phyloP scores from a whole-genome alignment of 164 flowering plant species.

The Liriodendron chinense region DNA sequence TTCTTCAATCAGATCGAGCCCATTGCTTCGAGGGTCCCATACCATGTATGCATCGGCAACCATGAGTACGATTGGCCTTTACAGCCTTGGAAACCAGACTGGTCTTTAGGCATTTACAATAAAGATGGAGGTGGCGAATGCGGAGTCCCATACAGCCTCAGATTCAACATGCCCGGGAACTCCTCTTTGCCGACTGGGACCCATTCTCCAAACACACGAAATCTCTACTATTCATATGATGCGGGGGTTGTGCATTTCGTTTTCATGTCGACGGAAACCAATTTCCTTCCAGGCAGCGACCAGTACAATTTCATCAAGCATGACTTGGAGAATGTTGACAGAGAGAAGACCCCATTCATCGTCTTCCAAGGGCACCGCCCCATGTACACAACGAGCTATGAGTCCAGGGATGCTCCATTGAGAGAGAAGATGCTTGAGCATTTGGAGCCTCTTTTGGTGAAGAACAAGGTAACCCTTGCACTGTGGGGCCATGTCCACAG shows the following conservation, averaged over 20 bases:
- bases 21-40: slow-evolving; percentile 74
- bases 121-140: slow-evolving; percentile 98
- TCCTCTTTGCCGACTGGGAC: slow-evolving; percentile 77
- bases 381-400: slow-evolving; percentile 92
- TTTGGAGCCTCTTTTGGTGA: slow-evolving; percentile 78
- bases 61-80: slow-evolving; percentile 95
- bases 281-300: slow-evolving; percentile 77
- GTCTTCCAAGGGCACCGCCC: slow-evolving; percentile 98
- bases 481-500: slow-evolving; percentile 98
- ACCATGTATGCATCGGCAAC: slow-evolving; percentile 96
- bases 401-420: slow-evolving; percentile 52
- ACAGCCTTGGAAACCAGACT: slow-evolving; percentile 92
- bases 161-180: slow-evolving; percentile 93
- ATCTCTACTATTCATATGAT: slow-evolving; percentile 80
- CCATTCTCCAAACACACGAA: slow-evolving; percentile 67
- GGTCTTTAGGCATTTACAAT: slow-evolving; percentile 51
- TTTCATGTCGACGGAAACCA: slow-evolving; percentile 93
- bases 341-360: slow-evolving; percentile 77
- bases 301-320: slow-evolving; percentile 70
- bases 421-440: slow-evolving; percentile 60
- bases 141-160: slow-evolving; percentile 90
- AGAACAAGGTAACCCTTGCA: slow-evolving; percentile 76
- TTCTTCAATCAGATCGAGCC: slow-evolving; percentile 87
- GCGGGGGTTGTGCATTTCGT: slow-evolving; percentile 79
- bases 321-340: slow-evolving; percentile 68